Evolutionary conservation across 176 grass and related monocot species (phyloP).

Genomic region (Carex parvula): DNA sequence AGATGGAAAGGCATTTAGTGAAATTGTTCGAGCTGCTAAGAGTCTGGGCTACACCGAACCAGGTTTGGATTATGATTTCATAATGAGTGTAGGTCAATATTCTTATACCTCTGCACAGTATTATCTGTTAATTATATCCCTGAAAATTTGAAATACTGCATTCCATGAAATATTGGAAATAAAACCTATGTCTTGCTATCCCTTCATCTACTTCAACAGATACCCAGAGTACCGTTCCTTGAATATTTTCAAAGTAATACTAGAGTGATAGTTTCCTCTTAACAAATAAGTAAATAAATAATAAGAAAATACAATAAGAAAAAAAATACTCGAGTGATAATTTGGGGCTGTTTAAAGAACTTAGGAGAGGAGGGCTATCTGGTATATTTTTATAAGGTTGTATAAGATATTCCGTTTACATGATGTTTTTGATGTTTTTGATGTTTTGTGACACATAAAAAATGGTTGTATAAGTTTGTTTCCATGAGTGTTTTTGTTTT

Average conservation of each 20-base stretch:
- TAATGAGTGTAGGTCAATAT: neutral
- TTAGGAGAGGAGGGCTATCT: neutral
- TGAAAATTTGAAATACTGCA: neutral
- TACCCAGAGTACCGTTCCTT: neutral
- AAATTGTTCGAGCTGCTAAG: conserved; percentile 80
- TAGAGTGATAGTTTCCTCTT: neutral
- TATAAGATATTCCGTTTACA: neutral
- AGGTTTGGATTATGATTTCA: conserved; percentile 35
- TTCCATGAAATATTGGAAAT: neutral
- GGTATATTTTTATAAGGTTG: neutral
- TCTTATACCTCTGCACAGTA: neutral
- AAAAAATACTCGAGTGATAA: neutral
- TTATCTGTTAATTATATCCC: neutral
- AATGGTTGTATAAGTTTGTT: neutral
- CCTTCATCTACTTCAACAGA: neutral
- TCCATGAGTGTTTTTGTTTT: neutral
- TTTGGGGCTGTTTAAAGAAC: neutral
- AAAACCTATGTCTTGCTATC: neutral
- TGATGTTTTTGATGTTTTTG: neutral
- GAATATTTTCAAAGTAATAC: neutral
- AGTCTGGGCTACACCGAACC: conserved; percentile 92
- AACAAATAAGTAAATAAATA: no score
- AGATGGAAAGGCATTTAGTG: conserved; percentile 66
- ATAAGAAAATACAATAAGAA: no score
- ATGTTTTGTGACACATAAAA: neutral